Percentiles rank a stretch among this genome's conserved stretches.
phyloP scores from a whole-genome alignment of 2,329 filamentous ascomycete genomes.

The Trichoderma oligosporum region DNA sequence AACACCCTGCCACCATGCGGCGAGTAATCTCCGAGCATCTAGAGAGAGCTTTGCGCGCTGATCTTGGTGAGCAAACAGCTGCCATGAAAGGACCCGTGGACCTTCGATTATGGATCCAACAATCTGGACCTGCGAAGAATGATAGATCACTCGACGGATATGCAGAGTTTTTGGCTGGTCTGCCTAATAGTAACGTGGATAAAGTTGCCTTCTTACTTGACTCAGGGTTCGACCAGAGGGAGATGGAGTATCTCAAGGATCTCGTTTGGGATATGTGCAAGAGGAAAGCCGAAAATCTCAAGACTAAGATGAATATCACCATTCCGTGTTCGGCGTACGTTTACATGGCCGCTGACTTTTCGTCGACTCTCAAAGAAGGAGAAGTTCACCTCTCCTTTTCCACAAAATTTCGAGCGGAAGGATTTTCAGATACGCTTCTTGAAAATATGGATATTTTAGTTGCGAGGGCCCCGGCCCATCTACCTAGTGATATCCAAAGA shows the following conservation, averaged over 20 bases:
- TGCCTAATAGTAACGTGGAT: constrained; percentile 51
- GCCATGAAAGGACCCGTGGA: constrained; percentile 48
- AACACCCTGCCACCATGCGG: constrained; percentile 43
- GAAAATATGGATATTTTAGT: constrained; percentile 61
- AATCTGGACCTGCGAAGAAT: constrained; percentile 34
- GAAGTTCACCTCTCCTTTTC: constrained; percentile 69
- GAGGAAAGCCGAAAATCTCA: constrained; percentile 50
- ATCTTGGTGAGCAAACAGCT: constrained; percentile 50
- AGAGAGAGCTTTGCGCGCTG: constrained; percentile 44
- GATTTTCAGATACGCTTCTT: constrained; percentile 51
- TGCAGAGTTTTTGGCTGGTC: constrained; percentile 45
- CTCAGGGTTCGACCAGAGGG: constrained; percentile 54
- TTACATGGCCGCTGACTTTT: constrained; percentile 67
- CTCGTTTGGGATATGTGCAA: constrained; percentile 46
- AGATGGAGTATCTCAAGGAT: constrained; percentile 47
- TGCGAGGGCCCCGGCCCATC: constrained; percentile 65
- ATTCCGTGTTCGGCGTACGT: constrained; percentile 59
- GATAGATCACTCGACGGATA: constrained; percentile 40
- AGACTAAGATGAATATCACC: constrained; percentile 56
- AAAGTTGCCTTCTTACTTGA: constrained; percentile 52
- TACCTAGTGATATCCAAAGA: constrained; percentile 68
- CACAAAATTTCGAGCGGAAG: constrained; percentile 54
- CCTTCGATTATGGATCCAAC: constrained; percentile 53
- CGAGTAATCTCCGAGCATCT: constrained; percentile 48
- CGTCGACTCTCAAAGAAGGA: constrained; percentile 54